Base-by-base conservation (phyloP, 2,329 filamentous ascomycete species). In the Claviceps sp. region DNA sequence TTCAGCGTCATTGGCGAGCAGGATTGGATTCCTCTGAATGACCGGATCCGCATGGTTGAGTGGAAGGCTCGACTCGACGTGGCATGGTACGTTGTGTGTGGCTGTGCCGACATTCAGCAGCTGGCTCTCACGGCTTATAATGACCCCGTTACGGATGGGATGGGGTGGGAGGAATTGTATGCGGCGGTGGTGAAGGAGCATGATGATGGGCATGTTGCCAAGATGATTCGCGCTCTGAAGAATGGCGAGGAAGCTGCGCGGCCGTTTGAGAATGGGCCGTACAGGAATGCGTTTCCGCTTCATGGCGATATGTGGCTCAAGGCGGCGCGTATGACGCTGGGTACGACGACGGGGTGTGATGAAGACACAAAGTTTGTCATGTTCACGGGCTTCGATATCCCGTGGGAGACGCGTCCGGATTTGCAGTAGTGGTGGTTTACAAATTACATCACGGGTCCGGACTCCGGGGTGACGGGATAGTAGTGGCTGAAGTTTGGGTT, bases 61-160 rank as follows among this genome's bases (percentile, higher is more conserved):
- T 84, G 76, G 74, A 87, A 86, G 62, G 78, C 71, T 4, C 74
- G 83, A 42, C 63, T 75, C 50, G 82, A 85, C 61, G 69, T 88
- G 3, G 67, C 73, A 40, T 72, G 82, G 70, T 88, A 88, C 59
- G 77, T 78, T 0, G 79, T 78, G 0, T 70, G 77, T 8, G 70
- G 72, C 5, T 69, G 70, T 0, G 77, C 82, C 0, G 47, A 55
- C 40, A 57, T 67, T 2, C n/a, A 60, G 30, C 18, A 5, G 54
- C 61, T 2, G 43, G 30, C 49, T 18, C 52, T 65, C 6, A 22
- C 37, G 2, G 51, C 53, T 2, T 65, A 65, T 46, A 11, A 49
- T 8, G 42, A 37, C 2, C 40, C 47, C 1, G 13, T 40, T 4
- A 62, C 59, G 49, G 53, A 56, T 1, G 54, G 41, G 1, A 50